A percentile compares a stretch with the other conserved stretches of the same genome.
Evolutionary conservation across 2,329 filamentous ascomycete species (phyloP).

Genomic region (Neonectria hederae): DNA sequence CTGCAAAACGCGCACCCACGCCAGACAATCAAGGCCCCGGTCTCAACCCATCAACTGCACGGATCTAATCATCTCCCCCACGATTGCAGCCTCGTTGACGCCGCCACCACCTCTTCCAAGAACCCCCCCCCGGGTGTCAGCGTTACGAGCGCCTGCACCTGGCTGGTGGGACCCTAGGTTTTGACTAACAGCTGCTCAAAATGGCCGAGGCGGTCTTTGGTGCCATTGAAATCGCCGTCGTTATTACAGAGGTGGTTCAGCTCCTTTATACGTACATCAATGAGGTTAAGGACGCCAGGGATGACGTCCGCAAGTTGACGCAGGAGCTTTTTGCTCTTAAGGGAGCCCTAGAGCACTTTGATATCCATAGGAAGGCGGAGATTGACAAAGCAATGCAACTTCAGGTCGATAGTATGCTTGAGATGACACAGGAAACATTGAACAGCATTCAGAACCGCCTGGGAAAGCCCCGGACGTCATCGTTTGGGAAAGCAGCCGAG

Average conservation of each 20-base stretch:
- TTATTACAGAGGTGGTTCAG: slow-evolving; percentile 31
- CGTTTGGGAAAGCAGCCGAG: slow-evolving; percentile 24
- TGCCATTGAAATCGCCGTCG: slow-evolving; percentile 31
- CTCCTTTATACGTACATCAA: slow-evolving; percentile 31
- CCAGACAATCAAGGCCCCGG: neutral
- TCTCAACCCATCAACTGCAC: neutral
- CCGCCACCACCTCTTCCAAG: too few relatives aligned
- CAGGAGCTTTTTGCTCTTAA: slow-evolving; percentile 40
- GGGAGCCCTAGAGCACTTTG: slow-evolving; percentile 35
- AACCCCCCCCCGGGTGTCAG: too few relatives aligned
- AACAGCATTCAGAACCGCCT: slow-evolving; percentile 29
- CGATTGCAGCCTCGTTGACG: neutral
- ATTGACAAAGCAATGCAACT: neutral
- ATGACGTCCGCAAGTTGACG: slow-evolving; percentile 37
- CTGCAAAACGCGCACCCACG: neutral
- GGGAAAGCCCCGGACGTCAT: slow-evolving; percentile 21
- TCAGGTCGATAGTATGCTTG: slow-evolving; percentile 26
- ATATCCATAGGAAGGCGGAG: slow-evolving; percentile 9
- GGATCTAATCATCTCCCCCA: neutral
- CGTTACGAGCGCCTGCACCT: neutral
- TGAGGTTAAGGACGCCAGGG: slow-evolving; percentile 33
- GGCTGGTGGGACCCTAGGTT: neutral
- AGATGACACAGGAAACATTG: slow-evolving; percentile 36
- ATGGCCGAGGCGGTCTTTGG: slow-evolving; percentile 34
- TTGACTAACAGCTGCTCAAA: neutral